A percentile compares a stretch with the other conserved stretches of the same genome.
Evolutionary conservation across 208 protist species (phyloP).

Genomic region (Herpetomonas tarakana): DNA sequence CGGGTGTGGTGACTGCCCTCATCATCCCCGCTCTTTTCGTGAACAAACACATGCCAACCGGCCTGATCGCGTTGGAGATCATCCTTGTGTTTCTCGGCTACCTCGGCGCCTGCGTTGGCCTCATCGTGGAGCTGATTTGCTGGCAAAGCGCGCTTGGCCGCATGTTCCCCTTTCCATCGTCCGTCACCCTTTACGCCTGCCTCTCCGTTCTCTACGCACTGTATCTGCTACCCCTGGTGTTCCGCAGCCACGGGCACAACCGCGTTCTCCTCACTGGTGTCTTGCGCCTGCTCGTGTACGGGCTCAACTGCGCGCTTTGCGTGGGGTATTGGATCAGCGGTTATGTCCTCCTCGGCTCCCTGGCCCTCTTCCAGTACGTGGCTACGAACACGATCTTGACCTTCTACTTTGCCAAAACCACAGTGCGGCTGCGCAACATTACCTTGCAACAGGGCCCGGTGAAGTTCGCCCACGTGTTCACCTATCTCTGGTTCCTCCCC

Average conservation of each 20-base stretch:
- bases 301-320: constrained; percentile 57
- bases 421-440: constrained; percentile 26
- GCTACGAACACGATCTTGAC: constrained; percentile 49
- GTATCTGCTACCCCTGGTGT: constrained; percentile 22
- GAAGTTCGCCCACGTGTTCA: constrained; percentile 24
- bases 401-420: constrained; percentile 43
- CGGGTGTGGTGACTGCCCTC: constrained; percentile 22
- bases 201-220: constrained; percentile 45
- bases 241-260: constrained; percentile 18
- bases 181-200: constrained; percentile 66
- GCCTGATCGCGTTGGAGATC: constrained; percentile 19
- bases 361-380: constrained; percentile 47
- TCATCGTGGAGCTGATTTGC: constrained; percentile 48
- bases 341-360: constrained; percentile 42
- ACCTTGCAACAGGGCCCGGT: constrained; percentile 16
- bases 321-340: constrained; percentile 62
- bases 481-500: constrained; percentile 55
- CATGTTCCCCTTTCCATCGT: constrained; percentile 58
- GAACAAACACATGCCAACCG: constrained; percentile 15
- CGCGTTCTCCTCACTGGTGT: constrained; percentile 32
- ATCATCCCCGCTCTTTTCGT: constrained; percentile 21
- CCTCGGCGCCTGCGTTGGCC: constrained; percentile 52
- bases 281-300: constrained; percentile 47
- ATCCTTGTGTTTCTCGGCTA: constrained; percentile 52
- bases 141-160: constrained; percentile 56